Base-by-base conservation (phyloP, 2,329 filamentous ascomycete genomes). In the Beauveria scarabaeidicola region DNA sequence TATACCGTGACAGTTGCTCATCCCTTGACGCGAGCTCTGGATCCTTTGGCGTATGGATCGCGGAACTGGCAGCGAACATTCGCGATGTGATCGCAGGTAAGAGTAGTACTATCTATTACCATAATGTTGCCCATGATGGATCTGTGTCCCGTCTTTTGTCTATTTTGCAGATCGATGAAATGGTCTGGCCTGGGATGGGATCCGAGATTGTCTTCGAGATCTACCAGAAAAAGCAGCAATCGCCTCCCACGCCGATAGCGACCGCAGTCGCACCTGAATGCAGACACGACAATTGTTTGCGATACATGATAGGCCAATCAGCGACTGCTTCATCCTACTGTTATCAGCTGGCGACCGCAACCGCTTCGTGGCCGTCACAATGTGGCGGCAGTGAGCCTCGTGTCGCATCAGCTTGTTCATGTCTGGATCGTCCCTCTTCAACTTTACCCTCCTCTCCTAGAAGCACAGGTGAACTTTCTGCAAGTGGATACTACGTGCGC, bases 161-260 rank as follows among this genome's bases (percentile, higher is more conserved):
- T 2, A 79, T 92, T 17, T 69, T 94, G 67, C 89, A 93, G 73
- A 67, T 88, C 1, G 85, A 90, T 23, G 70, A 77, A 56, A 93
- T 93, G 89, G 84, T 91, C 1, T 93, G 89, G 89, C 89, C 89
- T 0, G 89, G 89, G 0, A 91, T 93, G 89, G 89, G 89, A 0
- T 78, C 83, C 10, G 89, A 93, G 73, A 78, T 93, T 0, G 82
- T 91, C 0, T 91, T 92, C 68, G 89, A 93, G 74, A 68, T 92
- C 32, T 91, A 85, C 66, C 75, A 72, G 65, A 77, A 75, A 65
- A 69, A 70, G 46, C 59, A 27, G 15, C 50, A 52, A 10, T 59
- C 25, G 17, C 27, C 23, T 1, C 60, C 63, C 1, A 63, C 62
- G 36, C 57, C 66, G 27, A 65, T 65, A 8, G n/a, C 61, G 27